Evolutionary conservation across 1,284 basidiomycete genomes (phyloP).

Genomic region (Tetrapyrgos nigripes): DNA sequence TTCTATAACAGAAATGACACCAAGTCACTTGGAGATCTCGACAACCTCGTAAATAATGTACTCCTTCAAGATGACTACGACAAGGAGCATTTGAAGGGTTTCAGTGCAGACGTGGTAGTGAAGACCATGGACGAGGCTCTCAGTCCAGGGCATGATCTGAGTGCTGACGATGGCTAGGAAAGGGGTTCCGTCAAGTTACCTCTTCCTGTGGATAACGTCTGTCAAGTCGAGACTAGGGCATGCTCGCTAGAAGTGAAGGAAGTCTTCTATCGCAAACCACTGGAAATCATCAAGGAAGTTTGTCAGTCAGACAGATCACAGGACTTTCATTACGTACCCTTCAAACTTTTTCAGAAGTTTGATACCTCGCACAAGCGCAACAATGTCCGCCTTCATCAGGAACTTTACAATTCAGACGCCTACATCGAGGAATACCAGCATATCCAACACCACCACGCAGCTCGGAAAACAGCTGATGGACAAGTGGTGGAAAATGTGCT

Average conservation of each 20-base stretch:
- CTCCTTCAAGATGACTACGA: too few species aligned
- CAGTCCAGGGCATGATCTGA: background rate
- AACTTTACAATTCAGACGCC: slow-evolving; percentile 2
- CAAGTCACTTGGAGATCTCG: background rate
- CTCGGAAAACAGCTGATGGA: too few species aligned
- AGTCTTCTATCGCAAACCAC: slow-evolving; percentile 29
- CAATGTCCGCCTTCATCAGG: background rate
- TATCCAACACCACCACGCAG: background rate
- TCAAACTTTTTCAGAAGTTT: slow-evolving; percentile 24
- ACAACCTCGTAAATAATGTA: too few species aligned
- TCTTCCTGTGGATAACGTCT: background rate
- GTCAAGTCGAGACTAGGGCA: background rate
- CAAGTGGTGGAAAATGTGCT: slow-evolving; percentile 7
- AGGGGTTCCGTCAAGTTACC: background rate
- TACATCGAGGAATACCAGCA: slow-evolving; percentile 5
- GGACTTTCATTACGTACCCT: slow-evolving; percentile 36
- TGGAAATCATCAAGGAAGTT: slow-evolving; percentile 30
- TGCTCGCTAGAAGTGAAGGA: slow-evolving; percentile 28
- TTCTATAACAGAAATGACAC: background rate
- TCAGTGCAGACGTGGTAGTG: background rate
- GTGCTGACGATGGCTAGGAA: background rate
- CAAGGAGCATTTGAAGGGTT: too few species aligned
- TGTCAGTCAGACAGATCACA: slow-evolving; percentile 28
- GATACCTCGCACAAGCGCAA: background rate
- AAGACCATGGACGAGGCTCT: background rate